A percentile compares a stretch with the other conserved stretches of the same genome.
Conservation (phyloP, 192 early-diverging fungal genomes). For the Coemansia sp. region DNA sequence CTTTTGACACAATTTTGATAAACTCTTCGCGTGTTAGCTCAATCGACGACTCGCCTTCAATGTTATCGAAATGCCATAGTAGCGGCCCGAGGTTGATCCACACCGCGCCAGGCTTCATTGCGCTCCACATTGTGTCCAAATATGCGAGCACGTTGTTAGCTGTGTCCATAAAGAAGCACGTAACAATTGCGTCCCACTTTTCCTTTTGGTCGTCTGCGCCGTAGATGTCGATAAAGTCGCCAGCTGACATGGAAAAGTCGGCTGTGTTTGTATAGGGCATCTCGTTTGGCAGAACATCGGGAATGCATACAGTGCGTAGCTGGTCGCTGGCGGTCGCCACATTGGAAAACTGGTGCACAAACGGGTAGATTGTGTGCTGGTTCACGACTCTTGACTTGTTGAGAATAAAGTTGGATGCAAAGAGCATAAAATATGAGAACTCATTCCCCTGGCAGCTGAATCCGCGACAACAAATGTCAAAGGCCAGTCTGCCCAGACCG, state of each 20-base stretch:
- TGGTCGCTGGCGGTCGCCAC: slow-evolving; percentile 60
- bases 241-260: slow-evolving; percentile 95
- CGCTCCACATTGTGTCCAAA: slow-evolving; percentile 75
- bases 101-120: slow-evolving; percentile 72
- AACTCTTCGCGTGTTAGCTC: slow-evolving; percentile 89
- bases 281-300: slow-evolving; percentile 74
- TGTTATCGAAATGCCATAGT: slow-evolving; percentile 93
- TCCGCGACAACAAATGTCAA: slow-evolving; percentile 79
- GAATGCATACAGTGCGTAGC: slow-evolving; percentile 68
- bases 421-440: slow-evolving; percentile 95
- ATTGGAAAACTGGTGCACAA: slow-evolving; percentile 91
- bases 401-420: slow-evolving; percentile 92
- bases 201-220: slow-evolving; percentile 59
- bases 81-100: slow-evolving; percentile 91
- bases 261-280: slow-evolving; percentile 47
- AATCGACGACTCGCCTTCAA: slow-evolving; percentile 73
- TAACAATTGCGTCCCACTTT: slow-evolving; percentile 87
- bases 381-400: slow-evolving; percentile 65
- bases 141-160: slow-evolving; percentile 91
- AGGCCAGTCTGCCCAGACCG: slow-evolving; percentile 90
- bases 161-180: slow-evolving; percentile 98
- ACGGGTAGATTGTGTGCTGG: slow-evolving; percentile 82
- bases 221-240: slow-evolving; percentile 95
- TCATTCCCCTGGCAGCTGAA: slow-evolving; percentile 89
- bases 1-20: slow-evolving; percentile 53